Base-by-base conservation (phyloP, 192 early-diverging fungal genomes). In the Rhizophagus clarus region DNA sequence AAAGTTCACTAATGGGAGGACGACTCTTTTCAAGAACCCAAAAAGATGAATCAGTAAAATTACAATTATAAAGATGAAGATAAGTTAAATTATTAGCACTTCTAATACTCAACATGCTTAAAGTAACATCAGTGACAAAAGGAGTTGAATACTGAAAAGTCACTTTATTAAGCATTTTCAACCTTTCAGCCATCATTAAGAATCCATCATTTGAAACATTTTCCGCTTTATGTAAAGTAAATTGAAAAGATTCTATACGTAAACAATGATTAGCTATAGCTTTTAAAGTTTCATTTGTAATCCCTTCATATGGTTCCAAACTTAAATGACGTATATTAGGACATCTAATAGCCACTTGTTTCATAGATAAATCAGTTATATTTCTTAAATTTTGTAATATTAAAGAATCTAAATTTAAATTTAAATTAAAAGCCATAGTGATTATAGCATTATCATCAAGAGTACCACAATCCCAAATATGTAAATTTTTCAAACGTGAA, bases 61-160 rank as follows among this genome's bases (percentile, higher is more conserved):
- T 64, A 68, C 76, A 64, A 68, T 78, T 78, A 26, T 78, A 78
- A 51, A 78, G 47, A 24, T 78, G 76, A 28, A 78, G 64, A n/a
- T 31, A 68, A 17, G 62, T 78, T 32, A 78, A 68, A 22, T 24
- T 68, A n/a, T 24, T 68, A 17, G 28, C 24, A 47, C 11, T 12
- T 69, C 66, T 47, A 62, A 69, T 47, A 11, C 47, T 28, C 31
- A 78, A 28, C 37, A 78, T 68, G 20, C 45, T 78, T 56, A 78
- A 56, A 17, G 62, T 45, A 29, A 78, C 28, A 29, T 78, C 76
- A 24, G 62, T 78, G 1, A 78, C 64, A 49, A 37, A 22, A 56
- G 64, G 32, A 3, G n/a, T 61, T 47, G 76, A 78, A 15, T 67
- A 4, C 20, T 78, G 76, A 78, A 78, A 61, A 28, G 47, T 49